phyloP scores from a whole-genome alignment of 1,284 basidiomycete species.

The Pterulicium gracile region DNA sequence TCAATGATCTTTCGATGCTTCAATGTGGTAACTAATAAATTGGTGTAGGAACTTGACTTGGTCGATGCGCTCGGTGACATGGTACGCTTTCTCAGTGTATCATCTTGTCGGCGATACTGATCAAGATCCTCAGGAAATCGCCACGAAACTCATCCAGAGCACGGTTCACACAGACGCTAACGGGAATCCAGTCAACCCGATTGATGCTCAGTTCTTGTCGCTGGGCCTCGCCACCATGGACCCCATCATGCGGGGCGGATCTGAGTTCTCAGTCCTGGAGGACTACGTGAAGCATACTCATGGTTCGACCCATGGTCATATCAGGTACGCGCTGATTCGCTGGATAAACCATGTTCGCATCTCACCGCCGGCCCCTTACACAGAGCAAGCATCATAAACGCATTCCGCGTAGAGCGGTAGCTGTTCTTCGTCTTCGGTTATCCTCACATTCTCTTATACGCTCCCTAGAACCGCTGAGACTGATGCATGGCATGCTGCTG shows the following conservation, averaged over 20 bases:
- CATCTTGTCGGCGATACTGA: not conserved
- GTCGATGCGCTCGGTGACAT: constrained; percentile 59
- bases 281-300: constrained; percentile 46
- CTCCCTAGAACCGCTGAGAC: constrained; percentile 35
- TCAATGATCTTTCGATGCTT: constrained; percentile 13
- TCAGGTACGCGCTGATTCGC: constrained; percentile 9
- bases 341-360: not conserved
- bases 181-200: constrained; percentile 40
- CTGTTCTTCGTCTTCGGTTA: not conserved
- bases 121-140: constrained; percentile 33
- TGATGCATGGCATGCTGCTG: constrained; percentile 38
- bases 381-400: constrained; percentile 31
- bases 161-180: constrained; percentile 26
- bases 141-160: constrained; percentile 43
- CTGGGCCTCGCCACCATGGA: constrained; percentile 43
- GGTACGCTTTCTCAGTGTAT: constrained; percentile 23
- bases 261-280: constrained; percentile 40
- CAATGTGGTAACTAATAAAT: not conserved
- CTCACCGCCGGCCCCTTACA: too few species aligned
- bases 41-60: constrained; percentile 42
- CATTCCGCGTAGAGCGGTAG: constrained; percentile 49
- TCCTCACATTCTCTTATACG: not conserved
- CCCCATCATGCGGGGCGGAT: constrained; percentile 28
- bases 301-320: constrained; percentile 38
- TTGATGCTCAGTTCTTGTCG: constrained; percentile 47